phyloP scores from a whole-genome alignment of 1,284 basidiomycete genomes.

The Thelephora terrestris region DNA sequence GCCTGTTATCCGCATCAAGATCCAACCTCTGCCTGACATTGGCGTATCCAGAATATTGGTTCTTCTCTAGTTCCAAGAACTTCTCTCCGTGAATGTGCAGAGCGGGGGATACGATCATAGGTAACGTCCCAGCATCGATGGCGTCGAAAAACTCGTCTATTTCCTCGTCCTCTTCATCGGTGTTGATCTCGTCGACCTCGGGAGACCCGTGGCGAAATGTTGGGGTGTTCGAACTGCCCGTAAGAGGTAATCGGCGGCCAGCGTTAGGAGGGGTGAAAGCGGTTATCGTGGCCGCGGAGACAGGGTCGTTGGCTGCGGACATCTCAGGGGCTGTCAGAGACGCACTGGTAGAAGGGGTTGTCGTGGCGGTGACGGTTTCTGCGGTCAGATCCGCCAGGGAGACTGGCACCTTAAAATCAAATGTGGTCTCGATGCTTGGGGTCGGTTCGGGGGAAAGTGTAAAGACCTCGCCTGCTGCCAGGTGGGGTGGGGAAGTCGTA shows the following conservation, averaged over 20 bases:
- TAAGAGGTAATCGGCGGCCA: slow-evolving; percentile 11
- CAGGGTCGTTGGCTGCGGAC: slow-evolving; percentile 5
- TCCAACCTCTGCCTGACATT: slow-evolving; percentile 57
- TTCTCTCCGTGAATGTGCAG: slow-evolving; percentile 31
- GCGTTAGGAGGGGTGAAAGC: slow-evolving; percentile 1
- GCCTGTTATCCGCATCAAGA: slow-evolving; percentile 73
- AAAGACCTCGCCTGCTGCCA: neutral
- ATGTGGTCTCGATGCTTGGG: neutral
- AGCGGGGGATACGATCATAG: slow-evolving; percentile 58
- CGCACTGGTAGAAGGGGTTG: too few species aligned
- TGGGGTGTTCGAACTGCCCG: slow-evolving; percentile 8
- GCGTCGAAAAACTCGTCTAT: slow-evolving; percentile 99
- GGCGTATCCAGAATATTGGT: slow-evolving; percentile 63
- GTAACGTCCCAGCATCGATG: slow-evolving; percentile 75
- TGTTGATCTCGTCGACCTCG: slow-evolving; percentile 43
- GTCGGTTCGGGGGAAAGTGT: slow-evolving; percentile 3
- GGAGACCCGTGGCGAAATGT: slow-evolving; percentile 5
- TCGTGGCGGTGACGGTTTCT: too few species aligned
- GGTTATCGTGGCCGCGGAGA: slow-evolving; percentile 5
- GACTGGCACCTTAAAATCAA: too few species aligned
- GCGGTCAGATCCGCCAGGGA: too few species aligned
- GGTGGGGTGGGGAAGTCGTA: slow-evolving; percentile 4
- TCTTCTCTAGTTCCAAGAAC: slow-evolving; percentile 29
- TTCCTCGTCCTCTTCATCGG: slow-evolving; percentile 90
- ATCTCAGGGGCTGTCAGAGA: neutral